These are phyloP conservation scores for Kingdonia uniflora DNA, from an alignment of 164 flowering plant species.

Conservation along the genomic window DNA sequence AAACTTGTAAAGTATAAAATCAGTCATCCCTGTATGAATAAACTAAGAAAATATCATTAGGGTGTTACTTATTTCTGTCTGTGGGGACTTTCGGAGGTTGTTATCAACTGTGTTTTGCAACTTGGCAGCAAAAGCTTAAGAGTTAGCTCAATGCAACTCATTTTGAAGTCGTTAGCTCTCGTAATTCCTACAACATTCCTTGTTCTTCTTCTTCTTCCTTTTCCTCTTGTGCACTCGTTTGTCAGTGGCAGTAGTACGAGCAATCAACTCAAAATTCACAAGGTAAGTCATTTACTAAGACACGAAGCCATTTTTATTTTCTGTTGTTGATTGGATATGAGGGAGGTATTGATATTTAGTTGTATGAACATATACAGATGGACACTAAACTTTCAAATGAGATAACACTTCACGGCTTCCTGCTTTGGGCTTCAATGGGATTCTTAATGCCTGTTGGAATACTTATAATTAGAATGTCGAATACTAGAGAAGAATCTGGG, in stretches of 20 bases:
- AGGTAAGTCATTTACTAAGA: conserved; percentile 29
- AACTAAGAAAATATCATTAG: too few relatives aligned
- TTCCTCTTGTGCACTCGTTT: conserved; percentile 19
- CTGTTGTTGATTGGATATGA: neutral
- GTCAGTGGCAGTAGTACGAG: conserved; percentile 10
- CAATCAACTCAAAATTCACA: conserved; percentile 13
- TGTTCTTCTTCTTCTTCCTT: conserved; percentile 17
- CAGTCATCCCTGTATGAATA: too few relatives aligned
- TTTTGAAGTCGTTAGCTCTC: conserved; percentile 11
- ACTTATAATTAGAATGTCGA: conserved; percentile 50
- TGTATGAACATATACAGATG: conserved; percentile 24
- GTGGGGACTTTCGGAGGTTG: too few relatives aligned
- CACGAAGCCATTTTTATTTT: neutral
- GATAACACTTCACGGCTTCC: conserved; percentile 48
- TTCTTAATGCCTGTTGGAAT: conserved; percentile 73
- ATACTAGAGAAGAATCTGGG: conserved; percentile 22
- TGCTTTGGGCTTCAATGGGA: conserved; percentile 79
- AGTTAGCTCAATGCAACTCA: too few relatives aligned
- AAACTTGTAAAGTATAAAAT: too few relatives aligned
- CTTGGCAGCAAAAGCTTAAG: too few relatives aligned
- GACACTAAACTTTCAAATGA: conserved; percentile 25
- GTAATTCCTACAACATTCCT: conserved; percentile 13
- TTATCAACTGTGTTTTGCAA: too few relatives aligned
- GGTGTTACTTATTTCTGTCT: too few relatives aligned
- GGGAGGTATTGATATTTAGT: neutral